Evolutionary conservation across 306 rosid species (phyloP), one percentile per base, ranked within the genome.

Genomic region (Fragaria nilgerrensis): DNA sequence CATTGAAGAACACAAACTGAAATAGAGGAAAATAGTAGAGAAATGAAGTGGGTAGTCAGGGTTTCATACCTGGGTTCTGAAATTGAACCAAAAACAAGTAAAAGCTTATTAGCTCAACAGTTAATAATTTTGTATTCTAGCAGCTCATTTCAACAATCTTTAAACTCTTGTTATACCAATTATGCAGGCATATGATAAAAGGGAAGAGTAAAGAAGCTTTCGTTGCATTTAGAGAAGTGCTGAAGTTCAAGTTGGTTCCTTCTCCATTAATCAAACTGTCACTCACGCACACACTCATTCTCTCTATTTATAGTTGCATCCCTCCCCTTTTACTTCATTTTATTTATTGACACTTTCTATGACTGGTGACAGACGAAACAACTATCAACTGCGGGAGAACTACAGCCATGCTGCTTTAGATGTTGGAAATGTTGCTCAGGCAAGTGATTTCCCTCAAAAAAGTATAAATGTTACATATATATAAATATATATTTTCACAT

Each of bases 331-430:
- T 29, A 62, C 41, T 62, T 61, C 48, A 27, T 74, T 74, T 48
- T 48, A 70, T 39, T 68, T 23, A 48, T 79, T 68, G 66, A 22
- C 71, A 85, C 76, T 70, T 25, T 80, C 68, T 79, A 76, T 75
- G 61, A 68, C 70, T 85, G 78, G 29, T 89, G 78, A 76, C 98
- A 95, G 98, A 71, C 93, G 97, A 77, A 85, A 85, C 82, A 90
- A 92, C 87, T 95, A 94, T 97, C 97, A 89, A 79, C 82, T 95
- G 71, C 89, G 98, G 98, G 98, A 95, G 87, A 95, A 89, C 82
- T 92, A 78, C 83, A 79, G 91, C 70, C 91, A 88, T 76, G 98
- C 92, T 81, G 97, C 98, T 81, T 79, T 92, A 65, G 98, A 95
- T 56, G 82, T 89, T 59, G 92, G 89, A 76, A 95, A 92, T 84